Conservation (phyloP, 2,329 filamentous ascomycete genomes). For the Paecilomyces variotii region DNA sequence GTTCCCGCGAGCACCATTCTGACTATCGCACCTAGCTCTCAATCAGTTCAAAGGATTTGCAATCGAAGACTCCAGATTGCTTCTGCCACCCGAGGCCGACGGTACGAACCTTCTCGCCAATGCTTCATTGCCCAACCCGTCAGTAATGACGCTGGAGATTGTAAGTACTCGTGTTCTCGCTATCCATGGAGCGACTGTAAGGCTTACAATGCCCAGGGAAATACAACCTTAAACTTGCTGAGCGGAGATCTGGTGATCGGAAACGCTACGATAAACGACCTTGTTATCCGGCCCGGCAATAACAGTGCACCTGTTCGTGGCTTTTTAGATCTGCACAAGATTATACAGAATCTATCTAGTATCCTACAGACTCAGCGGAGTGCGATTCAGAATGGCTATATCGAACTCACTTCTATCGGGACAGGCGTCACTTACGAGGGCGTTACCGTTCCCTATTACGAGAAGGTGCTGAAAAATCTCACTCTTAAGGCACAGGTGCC, state of each 20-base stretch:
- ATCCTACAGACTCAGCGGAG: slow-evolving; percentile 18
- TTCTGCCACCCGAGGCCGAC: slow-evolving; percentile 33
- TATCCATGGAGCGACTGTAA: background rate
- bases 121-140: slow-evolving; percentile 51
- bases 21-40: slow-evolving; percentile 35
- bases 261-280: slow-evolving; percentile 40
- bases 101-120: slow-evolving; percentile 48
- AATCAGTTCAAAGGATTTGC: slow-evolving; percentile 45
- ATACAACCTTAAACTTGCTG: slow-evolving; percentile 46
- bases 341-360: slow-evolving; percentile 19
- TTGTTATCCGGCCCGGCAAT: slow-evolving; percentile 46
- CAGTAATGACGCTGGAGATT: slow-evolving; percentile 47
- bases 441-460: slow-evolving; percentile 26
- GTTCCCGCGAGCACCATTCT: background rate
- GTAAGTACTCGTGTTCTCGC: slow-evolving; percentile 8
- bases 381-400: slow-evolving; percentile 18
- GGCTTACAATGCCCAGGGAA: slow-evolving; percentile 28
- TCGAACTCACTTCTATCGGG: slow-evolving; percentile 19
- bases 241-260: slow-evolving; percentile 43
- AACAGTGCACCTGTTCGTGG: slow-evolving; percentile 44
- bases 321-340: slow-evolving; percentile 37
- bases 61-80: slow-evolving; percentile 40
- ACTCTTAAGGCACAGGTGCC: slow-evolving; percentile 21
- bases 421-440: slow-evolving; percentile 22
- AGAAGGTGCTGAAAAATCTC: slow-evolving; percentile 22